phyloP scores from a whole-genome alignment of 1,284 basidiomycete genomes.

The Ustilago bromivora region DNA sequence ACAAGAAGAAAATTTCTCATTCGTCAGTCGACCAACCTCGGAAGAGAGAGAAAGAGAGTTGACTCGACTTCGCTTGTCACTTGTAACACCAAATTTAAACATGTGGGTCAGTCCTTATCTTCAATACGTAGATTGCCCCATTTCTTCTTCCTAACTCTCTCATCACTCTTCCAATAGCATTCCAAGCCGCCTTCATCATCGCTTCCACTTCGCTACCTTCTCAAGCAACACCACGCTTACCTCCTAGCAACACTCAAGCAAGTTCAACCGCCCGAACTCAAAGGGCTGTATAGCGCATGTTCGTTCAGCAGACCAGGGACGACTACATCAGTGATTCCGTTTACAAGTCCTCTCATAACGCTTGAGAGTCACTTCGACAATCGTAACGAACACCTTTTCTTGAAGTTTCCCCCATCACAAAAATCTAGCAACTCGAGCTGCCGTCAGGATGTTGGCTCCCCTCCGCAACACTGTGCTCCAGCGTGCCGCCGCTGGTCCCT shows the following conservation, averaged over 20 bases:
- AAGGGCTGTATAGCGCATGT: slow-evolving; percentile 58
- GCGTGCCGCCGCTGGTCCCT: slow-evolving; percentile 25
- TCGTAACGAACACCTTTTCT: slow-evolving; percentile 17
- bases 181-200: slow-evolving; percentile 2
- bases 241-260: not conserved
- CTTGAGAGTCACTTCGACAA: slow-evolving; percentile 27
- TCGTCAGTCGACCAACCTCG: not conserved
- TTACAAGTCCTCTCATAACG: slow-evolving; percentile 58
- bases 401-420: slow-evolving; percentile 14
- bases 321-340: slow-evolving; percentile 67
- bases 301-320: slow-evolving; percentile 64
- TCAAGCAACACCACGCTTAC: not conserved
- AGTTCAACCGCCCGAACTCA: slow-evolving; percentile 30
- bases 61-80: slow-evolving; percentile 6
- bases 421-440: not conserved
- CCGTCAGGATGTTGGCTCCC: slow-evolving; percentile 32
- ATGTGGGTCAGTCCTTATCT: slow-evolving; percentile 9
- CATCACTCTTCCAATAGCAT: not conserved
- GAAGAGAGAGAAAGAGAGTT: slow-evolving; percentile 9
- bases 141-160: not conserved
- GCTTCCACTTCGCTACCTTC: slow-evolving; percentile 1
- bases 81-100: not conserved
- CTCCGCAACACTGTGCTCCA: slow-evolving; percentile 49
- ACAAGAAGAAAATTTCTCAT: slow-evolving; percentile 9
- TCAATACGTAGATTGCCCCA: not conserved